Percentiles rank a stretch among this genome's conserved stretches.
phyloP scores from a whole-genome alignment of 2,329 filamentous ascomycete genomes.

The Fusarium liriodendri region DNA sequence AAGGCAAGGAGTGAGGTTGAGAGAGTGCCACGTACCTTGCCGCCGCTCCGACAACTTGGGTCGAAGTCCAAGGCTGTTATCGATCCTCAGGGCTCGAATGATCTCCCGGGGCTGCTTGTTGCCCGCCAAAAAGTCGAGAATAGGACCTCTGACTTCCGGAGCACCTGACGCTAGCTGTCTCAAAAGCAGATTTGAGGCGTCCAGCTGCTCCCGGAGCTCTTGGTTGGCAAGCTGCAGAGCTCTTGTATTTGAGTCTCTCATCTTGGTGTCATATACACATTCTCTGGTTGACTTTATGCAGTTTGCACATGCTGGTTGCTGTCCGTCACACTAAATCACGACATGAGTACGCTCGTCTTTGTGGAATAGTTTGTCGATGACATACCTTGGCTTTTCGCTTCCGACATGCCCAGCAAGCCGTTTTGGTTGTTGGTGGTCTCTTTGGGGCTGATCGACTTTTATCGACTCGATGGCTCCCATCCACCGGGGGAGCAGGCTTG shows the following conservation, averaged over 20 bases:
- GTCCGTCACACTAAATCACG: slow-evolving; percentile 6
- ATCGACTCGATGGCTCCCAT: not conserved
- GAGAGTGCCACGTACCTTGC: not conserved
- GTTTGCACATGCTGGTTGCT: not conserved
- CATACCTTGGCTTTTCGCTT: slow-evolving; percentile 17
- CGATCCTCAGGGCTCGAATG: fast-evolving
- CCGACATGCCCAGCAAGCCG: slow-evolving; percentile 5
- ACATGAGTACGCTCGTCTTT: not conserved
- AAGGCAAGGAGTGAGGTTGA: fast-evolving
- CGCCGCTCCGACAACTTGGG: fast-evolving
- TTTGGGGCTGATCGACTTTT: not conserved
- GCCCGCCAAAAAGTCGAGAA: not conserved
- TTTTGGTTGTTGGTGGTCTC: not conserved
- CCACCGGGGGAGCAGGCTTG: not conserved
- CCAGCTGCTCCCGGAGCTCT: not conserved
- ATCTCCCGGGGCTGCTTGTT: slow-evolving; percentile 6
- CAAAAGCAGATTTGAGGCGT: not conserved
- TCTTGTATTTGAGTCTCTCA: not conserved
- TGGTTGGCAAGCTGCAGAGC: not conserved
- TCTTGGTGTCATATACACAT: slow-evolving; percentile 18
- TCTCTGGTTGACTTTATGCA: not conserved
- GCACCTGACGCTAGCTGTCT: not conserved
- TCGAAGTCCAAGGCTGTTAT: fast-evolving
- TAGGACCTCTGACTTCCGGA: not conserved
- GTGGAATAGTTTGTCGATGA: fast-evolving